phyloP scores from a whole-genome alignment of 805 yeast species.

The Schizosaccharomyces octosporus region DNA sequence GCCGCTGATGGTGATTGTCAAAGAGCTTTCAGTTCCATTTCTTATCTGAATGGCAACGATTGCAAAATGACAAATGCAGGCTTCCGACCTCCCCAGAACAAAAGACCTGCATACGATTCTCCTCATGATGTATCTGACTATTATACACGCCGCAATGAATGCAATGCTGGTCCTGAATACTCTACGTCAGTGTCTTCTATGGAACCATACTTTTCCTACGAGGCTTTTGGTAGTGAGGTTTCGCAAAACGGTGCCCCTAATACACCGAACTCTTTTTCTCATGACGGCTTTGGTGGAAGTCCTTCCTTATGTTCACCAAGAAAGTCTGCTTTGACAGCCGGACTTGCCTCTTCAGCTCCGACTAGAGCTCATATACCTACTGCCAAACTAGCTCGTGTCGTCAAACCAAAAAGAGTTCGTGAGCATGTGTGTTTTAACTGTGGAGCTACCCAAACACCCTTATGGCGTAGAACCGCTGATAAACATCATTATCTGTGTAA shows the following conservation, averaged over 20 bases:
- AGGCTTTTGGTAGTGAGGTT: neutral
- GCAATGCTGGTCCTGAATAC: neutral
- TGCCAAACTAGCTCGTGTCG: neutral
- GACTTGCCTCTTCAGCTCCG: neutral
- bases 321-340: neutral
- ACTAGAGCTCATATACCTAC: neutral
- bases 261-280: too few species aligned
- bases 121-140: too few species aligned
- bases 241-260: too few species aligned
- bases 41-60: neutral
- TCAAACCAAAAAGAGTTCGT: neutral
- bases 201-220: neutral
- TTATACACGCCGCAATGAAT: too few species aligned
- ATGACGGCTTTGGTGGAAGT: too few species aligned
- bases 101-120: too few species aligned
- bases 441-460: slow-evolving; percentile 73
- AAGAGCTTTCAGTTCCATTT: neutral
- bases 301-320: neutral
- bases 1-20: neutral
- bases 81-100: neutral
- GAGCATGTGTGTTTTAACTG: slow-evolving; percentile 27
- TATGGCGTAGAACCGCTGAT: slow-evolving; percentile 87
- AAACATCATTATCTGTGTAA: slow-evolving; percentile 82
- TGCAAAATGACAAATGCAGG: neutral
- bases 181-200: neutral